Evolutionary conservation across 169 alveolate genomes (phyloP), one percentile per base, ranked within the genome.

Genomic region (Babesia caballi): DNA sequence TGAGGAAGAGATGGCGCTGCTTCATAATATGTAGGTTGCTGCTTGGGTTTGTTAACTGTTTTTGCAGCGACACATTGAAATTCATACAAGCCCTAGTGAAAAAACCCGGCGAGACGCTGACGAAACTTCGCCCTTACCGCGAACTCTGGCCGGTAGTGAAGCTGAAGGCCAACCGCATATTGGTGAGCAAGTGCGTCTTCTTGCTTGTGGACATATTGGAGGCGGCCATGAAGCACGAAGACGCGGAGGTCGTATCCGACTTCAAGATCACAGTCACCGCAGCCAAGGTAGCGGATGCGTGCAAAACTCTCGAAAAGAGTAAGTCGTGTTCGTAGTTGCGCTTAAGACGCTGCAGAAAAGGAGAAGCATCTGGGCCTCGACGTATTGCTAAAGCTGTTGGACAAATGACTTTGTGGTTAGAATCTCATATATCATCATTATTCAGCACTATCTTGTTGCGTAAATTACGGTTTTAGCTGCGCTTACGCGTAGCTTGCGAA

Each of bases 31-130:
- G 86, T 78, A 78, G 46, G 80, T 65, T 47, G n/a, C n/a, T n/a
- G n/a, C n/a, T 9, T 30, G 42, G 33, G 6, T 14, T 5, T 7
- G 6, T 14, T 7, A 28, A 23, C n/a, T n/a, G n/a, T 53, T 28
- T 41, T 23, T 44, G 21, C 57, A 78, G 87, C 38, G 58, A 32
- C 25, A 61, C 67, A 14, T 32, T 78, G 40, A 41, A 70, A 27
- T 66, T 78, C 35, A 17, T 67, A 7, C 87, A 78, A 51, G n/a
- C 77, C 12, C 25, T 78, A 41, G 67, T 78, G 28, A 78, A 78
- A 30, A 75, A 61, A 27, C 69, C 72, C 7, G 63, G 85, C 32
- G 58, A 11, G 14, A n/a, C 27, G 52, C 36, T 75, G 61, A 61
- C 14, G 21, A 49, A 0, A 28, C 49, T 65, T 12, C 21, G 38